These are phyloP conservation scores for Isochrysis galbana DNA, from an alignment of 78 protist species.

Conservation along the genomic window DNA sequence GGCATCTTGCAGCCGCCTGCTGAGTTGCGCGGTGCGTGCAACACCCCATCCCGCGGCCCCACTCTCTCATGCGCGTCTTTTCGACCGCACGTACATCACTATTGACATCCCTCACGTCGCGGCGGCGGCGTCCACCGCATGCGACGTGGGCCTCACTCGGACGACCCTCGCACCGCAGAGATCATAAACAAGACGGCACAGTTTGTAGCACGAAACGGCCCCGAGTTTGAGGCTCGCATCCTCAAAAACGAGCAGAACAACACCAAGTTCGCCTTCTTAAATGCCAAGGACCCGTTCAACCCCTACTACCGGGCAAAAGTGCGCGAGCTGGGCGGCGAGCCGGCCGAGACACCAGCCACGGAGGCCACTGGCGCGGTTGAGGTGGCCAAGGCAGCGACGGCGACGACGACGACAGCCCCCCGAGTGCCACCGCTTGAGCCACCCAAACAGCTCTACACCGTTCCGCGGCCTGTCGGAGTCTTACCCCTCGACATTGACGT, in stretches of 20 bases:
- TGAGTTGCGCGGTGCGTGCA: neutral
- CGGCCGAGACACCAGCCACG: neutral
- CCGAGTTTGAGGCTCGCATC: conserved; percentile 61
- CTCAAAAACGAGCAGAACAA: conserved; percentile 39
- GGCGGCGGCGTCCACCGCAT: too few species aligned
- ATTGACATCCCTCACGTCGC: too few species aligned
- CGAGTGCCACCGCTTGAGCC: conserved; percentile 2
- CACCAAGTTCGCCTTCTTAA: conserved; percentile 64
- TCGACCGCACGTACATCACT: too few species aligned
- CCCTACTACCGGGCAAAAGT: conserved; percentile 54
- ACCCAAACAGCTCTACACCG: neutral
- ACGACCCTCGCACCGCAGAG: too few species aligned
- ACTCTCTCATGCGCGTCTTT: too few species aligned
- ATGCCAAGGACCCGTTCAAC: conserved; percentile 53
- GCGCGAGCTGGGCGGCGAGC: neutral
- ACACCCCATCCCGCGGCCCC: too few species aligned
- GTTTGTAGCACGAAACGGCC: conserved; percentile 72
- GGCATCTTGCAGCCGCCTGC: neutral
- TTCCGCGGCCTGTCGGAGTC: neutral
- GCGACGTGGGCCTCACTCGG: too few species aligned
- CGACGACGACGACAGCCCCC: neutral
- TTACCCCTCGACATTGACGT: conserved; percentile 8
- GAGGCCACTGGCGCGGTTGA: neutral
- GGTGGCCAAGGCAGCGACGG: neutral
- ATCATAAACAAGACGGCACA: conserved; percentile 73